Evolutionary conservation across 2,329 filamentous ascomycete species (phyloP), one percentile per base, ranked within the genome.

Genomic region (Cadophora sp.): DNA sequence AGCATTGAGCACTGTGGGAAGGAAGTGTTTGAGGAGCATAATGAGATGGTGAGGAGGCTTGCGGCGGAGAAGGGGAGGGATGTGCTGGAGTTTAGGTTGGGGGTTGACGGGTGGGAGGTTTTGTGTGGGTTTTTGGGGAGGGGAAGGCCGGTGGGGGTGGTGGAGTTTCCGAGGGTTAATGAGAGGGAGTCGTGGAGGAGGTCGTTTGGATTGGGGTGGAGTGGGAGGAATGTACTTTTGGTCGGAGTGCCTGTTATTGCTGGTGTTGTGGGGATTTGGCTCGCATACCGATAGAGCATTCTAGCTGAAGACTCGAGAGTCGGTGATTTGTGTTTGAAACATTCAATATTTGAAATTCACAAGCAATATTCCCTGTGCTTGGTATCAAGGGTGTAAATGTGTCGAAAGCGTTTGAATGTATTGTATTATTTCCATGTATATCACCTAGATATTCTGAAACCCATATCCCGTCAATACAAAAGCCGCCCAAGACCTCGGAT

Each of bases 81-180:
- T 48, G 73, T 84, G 27, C 75, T 84, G 40, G 80, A 81, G 73
- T 83, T 80, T 73, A 76, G 77, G 67, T 77, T 82, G 73, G 76
- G 77, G n/a, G n/a, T n/a, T 34, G 78, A 82, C 59, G 82, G 81
- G 26, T 83, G 81, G 82, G 78, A 78, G 66, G 80, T 80, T 24
- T 77, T 83, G 4, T 83, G 81, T 76, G 77, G 80, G 58, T 83
- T 83, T 74, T 75, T 83, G 64, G 80, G 80, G n/a, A 66, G 65
- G 51, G 34, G 50, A 27, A 37, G 65, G 4, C 70, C 71, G 4
- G 61, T 43, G 22, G 22, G 24, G 4, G 61, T 43, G 22, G 22
- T 29, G 1, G 65, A 43, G 2, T 67, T 60, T 19, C 65, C 65
- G n/a, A 24, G 51, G n/a, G 65, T 67, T 1, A 67, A 67, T 24